Evolutionary conservation across 352 stramenopile genomes (phyloP), one percentile per base, ranked within the genome.

Genomic region (Pythium graminicola): DNA sequence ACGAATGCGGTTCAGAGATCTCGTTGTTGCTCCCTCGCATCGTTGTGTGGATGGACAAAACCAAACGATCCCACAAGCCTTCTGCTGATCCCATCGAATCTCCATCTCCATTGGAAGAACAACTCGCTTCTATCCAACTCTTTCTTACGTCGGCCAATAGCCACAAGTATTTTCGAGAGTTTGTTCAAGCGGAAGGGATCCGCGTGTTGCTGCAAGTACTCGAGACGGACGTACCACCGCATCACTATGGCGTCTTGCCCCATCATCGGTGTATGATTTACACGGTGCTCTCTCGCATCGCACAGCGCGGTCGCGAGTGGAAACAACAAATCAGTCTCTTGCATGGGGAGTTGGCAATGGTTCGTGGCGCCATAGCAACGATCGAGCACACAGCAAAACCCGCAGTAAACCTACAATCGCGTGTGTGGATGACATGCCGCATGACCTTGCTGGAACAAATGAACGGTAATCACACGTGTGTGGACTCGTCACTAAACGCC

Each of bases 1-100:
- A 36, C 10, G 63, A 81, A 29, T 84, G 60, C 27, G 80, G 73
- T 0, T 32, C 56, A 5, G 60, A 85, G 19, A 48, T 81, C 20
- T 65, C 70, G 23, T 70, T 90, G 16, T 68, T 88, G 32, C 46
- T 90, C 27, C 67, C 76, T 9, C 76, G 80, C 5, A 62, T 88
- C 7, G 51, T 88, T 33, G 69, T 70, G 10, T 89, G 72, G 79
- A 83, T 89, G 69, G 66, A 76, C n/a, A 85, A 71, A 45, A 29
- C 23, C 20, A 61, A 50, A 2, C 2, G 39, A 33, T 28, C 32
- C 32, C 14, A 32, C 6, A 50, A 55, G 14, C n/a, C 38, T 6
- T 22, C 38, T 22, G n/a, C n/a, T 22, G 14, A 13, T 27, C 13
- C 38, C 48, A 33, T 24, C 49, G n/a, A 3, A 48, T 6, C 23